Percentiles rank a stretch among this genome's conserved stretches.
Conservation (phyloP, 2,329 filamentous ascomycete genomes). For the Trichoderma sp. region DNA sequence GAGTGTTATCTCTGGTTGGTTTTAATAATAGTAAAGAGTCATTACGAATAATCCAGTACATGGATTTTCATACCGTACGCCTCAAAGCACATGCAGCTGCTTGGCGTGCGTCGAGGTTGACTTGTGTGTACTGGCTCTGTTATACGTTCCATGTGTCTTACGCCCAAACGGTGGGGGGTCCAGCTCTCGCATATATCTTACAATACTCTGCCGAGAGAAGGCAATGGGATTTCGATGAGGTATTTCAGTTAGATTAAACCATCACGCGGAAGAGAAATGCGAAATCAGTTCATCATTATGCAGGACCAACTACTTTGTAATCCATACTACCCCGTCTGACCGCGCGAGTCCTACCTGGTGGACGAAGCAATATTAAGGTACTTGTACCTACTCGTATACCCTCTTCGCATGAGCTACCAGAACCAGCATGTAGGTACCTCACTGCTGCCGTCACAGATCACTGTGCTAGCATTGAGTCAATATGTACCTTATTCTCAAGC, state of each 20-base stretch:
- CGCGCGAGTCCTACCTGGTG: not conserved
- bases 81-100: not conserved
- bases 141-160: not conserved
- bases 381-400: not conserved
- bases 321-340: not conserved
- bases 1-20: not conserved
- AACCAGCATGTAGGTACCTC: not conserved
- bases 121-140: not conserved
- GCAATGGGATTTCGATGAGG: not conserved
- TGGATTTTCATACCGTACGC: not conserved
- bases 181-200: not conserved
- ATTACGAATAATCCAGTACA: not conserved
- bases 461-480: not conserved
- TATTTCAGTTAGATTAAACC: constrained; percentile 16
- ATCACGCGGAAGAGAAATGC: not conserved
- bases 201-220: not conserved
- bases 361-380: not conserved
- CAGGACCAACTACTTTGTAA: not conserved
- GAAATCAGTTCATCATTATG: constrained; percentile 8
- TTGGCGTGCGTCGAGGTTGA: not conserved
- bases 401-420: not conserved
- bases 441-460: not conserved
- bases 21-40: not conserved
- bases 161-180: not conserved
- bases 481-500: not conserved